Evolutionary conservation across 1,284 basidiomycete genomes (phyloP).

Genomic region (Sparassis latifolia): DNA sequence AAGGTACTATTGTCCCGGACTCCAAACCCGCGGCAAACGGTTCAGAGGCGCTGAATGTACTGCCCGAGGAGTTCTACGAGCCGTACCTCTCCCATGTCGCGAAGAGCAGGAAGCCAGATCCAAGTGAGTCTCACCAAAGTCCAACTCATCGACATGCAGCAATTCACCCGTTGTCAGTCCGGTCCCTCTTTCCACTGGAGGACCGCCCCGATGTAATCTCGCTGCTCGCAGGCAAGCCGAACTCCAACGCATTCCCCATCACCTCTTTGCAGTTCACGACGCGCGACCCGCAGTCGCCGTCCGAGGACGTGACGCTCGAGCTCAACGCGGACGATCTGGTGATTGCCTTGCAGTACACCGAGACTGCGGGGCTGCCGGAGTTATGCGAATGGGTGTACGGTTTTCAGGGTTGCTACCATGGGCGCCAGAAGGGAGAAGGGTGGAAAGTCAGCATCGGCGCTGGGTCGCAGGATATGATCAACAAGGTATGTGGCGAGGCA

Average conservation of each 20-base stretch:
- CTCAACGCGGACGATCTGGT: slow-evolving; percentile 52
- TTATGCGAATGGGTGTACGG: slow-evolving; percentile 63
- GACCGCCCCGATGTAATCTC: slow-evolving; percentile 76
- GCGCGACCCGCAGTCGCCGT: slow-evolving; percentile 36
- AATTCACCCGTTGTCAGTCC: slow-evolving; percentile 14
- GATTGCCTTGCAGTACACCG: slow-evolving; percentile 69
- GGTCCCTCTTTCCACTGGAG: slow-evolving; percentile 68
- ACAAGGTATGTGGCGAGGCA: slow-evolving; percentile 49
- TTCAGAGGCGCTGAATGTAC: slow-evolving; percentile 1
- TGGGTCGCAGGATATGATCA: slow-evolving; percentile 86
- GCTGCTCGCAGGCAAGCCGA: slow-evolving; percentile 81
- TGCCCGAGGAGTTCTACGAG: slow-evolving; percentile 44
- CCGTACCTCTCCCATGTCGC: slow-evolving; percentile 48
- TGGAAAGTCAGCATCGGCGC: slow-evolving; percentile 77
- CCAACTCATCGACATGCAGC: too few species aligned
- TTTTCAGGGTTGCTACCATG: slow-evolving; percentile 63
- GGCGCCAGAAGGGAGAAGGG: slow-evolving; percentile 44
- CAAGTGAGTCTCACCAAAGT: slow-evolving; percentile 37
- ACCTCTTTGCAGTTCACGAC: slow-evolving; percentile 59
- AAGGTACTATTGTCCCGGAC: neutral
- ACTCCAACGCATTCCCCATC: slow-evolving; percentile 88
- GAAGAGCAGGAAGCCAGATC: slow-evolving; percentile 46
- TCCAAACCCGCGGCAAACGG: neutral
- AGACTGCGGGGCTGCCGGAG: slow-evolving; percentile 67
- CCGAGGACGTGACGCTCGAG: slow-evolving; percentile 37